phyloP scores from a whole-genome alignment of 2,329 filamentous ascomycete species.

The Mariannaea elegans region DNA sequence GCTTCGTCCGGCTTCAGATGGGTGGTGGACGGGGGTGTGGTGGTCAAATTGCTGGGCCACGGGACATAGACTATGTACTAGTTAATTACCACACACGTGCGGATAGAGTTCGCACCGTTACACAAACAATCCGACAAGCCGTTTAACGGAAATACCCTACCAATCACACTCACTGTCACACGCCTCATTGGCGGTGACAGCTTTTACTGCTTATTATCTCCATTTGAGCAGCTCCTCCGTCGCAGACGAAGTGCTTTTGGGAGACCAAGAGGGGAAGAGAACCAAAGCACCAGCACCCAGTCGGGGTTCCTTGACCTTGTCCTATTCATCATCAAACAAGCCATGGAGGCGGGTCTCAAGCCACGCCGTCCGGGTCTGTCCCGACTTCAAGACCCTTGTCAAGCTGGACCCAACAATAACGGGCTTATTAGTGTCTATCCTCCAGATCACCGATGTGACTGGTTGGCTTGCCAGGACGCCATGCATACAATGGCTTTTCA shows the following conservation, averaged over 20 bases:
- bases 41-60: neutral
- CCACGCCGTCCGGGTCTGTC: conserved; percentile 7
- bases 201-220: neutral
- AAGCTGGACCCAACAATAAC: conserved; percentile 2
- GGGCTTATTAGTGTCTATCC: conserved; percentile 1
- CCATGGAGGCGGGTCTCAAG: conserved; percentile 14
- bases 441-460: conserved; percentile 7
- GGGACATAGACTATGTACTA: too few relatives aligned
- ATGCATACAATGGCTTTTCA: neutral
- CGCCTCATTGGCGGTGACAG: neutral
- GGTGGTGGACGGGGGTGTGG: neutral
- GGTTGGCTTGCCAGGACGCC: neutral
- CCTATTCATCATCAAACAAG: neutral
- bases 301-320: neutral
- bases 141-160: conserved; percentile 3
- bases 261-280: too few relatives aligned
- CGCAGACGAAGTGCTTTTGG: neutral
- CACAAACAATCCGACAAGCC: conserved; percentile 11
- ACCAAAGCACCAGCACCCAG: too few relatives aligned
- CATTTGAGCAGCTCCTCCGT: neutral
- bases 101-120: conserved; percentile 23
- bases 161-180: conserved; percentile 12
- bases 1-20: conserved; percentile 24
- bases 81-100: too few relatives aligned
- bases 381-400: neutral